Percentiles rank a stretch among this genome's conserved stretches.
These are phyloP conservation scores for Leccinum incarnatum DNA, from an alignment of 768 basidiomycete species.

Conservation along the genomic window DNA sequence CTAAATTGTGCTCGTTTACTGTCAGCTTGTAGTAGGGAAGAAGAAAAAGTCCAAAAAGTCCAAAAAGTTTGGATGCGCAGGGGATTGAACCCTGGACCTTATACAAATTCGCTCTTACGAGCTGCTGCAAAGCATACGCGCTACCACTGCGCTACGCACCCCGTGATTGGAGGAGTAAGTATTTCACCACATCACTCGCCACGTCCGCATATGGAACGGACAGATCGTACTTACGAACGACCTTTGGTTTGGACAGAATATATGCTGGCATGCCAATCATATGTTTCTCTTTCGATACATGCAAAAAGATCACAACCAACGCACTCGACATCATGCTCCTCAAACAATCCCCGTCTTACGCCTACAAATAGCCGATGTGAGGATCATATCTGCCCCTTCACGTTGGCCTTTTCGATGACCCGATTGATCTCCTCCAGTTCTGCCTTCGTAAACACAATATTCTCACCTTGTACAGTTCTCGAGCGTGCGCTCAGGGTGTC, in stretches of 20 bases:
- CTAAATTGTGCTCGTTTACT: too few relatives aligned
- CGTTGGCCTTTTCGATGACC: constrained; percentile 34
- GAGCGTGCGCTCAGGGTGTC: constrained; percentile 37
- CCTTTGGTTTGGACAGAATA: too few relatives aligned
- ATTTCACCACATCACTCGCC: not conserved
- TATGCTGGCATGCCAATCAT: too few relatives aligned
- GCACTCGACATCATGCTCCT: not conserved
- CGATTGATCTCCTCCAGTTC: constrained; percentile 42
- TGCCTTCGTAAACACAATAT: constrained; percentile 38
- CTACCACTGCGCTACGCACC: constrained; percentile 38
- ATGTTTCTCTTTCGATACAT: not conserved
- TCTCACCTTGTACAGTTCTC: constrained; percentile 39
- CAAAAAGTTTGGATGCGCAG: constrained; percentile 34
- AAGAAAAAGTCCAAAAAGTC: too few relatives aligned
- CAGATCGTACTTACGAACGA: too few relatives aligned
- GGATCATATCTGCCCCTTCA: constrained; percentile 41
- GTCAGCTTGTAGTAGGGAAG: too few relatives aligned
- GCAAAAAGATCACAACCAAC: not conserved
- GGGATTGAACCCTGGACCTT: constrained; percentile 45
- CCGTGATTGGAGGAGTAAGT: not conserved
- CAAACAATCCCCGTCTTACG: constrained; percentile 7
- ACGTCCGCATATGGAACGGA: not conserved
- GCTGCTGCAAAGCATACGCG: constrained; percentile 44
- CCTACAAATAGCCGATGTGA: constrained; percentile 28
- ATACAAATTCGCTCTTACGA: constrained; percentile 29